Percentiles rank a stretch among this genome's conserved stretches.
These are phyloP conservation scores for Neobulgaria alba DNA, from an alignment of 2,329 filamentous ascomycete genomes.

Conservation along the genomic window DNA sequence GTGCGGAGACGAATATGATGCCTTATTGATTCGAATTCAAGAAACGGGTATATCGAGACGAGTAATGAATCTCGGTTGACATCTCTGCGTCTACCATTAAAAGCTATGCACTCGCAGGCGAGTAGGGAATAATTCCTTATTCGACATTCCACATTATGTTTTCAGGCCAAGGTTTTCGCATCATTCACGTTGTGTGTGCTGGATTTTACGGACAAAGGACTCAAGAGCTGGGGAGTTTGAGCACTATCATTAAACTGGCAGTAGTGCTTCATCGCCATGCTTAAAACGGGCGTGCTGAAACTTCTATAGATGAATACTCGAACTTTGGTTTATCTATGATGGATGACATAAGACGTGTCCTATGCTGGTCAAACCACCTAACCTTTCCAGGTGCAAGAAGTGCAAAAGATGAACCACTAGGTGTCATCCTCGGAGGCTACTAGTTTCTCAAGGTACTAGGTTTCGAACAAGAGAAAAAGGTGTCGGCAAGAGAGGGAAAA, in stretches of 20 bases:
- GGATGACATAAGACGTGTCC: conserved; percentile 2
- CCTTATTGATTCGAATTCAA: conserved; percentile 3
- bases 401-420: conserved; percentile 11
- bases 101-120: conserved; percentile 4
- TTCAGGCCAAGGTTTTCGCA: conserved; percentile 2
- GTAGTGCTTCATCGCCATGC: conserved; percentile 14
- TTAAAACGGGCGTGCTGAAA: conserved; percentile 13
- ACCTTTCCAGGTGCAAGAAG: conserved; percentile 13
- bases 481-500: conserved; percentile 13
- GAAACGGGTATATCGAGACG: conserved; percentile 4
- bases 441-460: conserved; percentile 10
- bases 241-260: conserved; percentile 10
- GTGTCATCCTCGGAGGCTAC: conserved; percentile 5
- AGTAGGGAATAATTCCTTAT: conserved; percentile 11
- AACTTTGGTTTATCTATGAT: conserved; percentile 5
- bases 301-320: conserved; percentile 4
- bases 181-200: background rate
- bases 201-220: conserved; percentile 6
- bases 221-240: conserved; percentile 10
- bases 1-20: background rate
- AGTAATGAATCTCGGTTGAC: conserved; percentile 2
- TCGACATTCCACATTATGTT: conserved; percentile 7
- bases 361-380: conserved; percentile 5
- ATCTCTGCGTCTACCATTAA: conserved; percentile 6
- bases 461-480: conserved; percentile 9